Conservation (phyloP, 148 eudicot genomes). For the Chenopodium quinoa region DNA sequence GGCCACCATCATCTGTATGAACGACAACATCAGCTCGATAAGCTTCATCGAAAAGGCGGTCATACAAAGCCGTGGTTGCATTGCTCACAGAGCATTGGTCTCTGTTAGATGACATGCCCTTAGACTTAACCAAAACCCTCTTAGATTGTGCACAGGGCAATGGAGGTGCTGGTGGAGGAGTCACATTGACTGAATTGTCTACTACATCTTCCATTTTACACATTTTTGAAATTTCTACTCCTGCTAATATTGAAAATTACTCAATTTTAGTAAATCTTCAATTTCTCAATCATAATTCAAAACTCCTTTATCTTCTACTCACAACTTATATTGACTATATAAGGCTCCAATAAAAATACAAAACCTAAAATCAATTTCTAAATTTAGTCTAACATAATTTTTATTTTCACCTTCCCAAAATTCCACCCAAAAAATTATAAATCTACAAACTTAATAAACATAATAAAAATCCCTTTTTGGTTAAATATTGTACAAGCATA, state of each 20-base stretch:
- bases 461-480: neutral
- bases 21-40: slow-evolving; percentile 77
- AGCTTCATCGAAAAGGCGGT: slow-evolving; percentile 74
- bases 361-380: neutral
- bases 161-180: slow-evolving; percentile 43
- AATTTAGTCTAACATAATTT: neutral
- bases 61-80: slow-evolving; percentile 53
- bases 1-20: slow-evolving; percentile 48
- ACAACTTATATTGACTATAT: neutral
- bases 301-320: neutral
- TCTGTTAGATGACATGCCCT: slow-evolving; percentile 11
- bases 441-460: too few species aligned
- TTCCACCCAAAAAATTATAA: too few species aligned
- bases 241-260: slow-evolving; percentile 2
- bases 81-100: slow-evolving; percentile 27
- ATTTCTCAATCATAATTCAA: slow-evolving; percentile 7
- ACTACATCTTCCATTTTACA: slow-evolving; percentile 29
- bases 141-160: slow-evolving; percentile 29
- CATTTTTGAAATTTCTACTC: slow-evolving; percentile 1
- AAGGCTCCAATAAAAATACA: neutral
- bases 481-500: neutral
- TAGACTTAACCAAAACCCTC: slow-evolving; percentile 27
- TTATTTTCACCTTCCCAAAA: too few species aligned
- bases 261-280: neutral
- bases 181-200: slow-evolving; percentile 11